Percentiles rank a stretch among this genome's conserved stretches.
Conservation (phyloP, 2,329 filamentous ascomycete genomes). For the Neopestalotiopsis sp. region DNA sequence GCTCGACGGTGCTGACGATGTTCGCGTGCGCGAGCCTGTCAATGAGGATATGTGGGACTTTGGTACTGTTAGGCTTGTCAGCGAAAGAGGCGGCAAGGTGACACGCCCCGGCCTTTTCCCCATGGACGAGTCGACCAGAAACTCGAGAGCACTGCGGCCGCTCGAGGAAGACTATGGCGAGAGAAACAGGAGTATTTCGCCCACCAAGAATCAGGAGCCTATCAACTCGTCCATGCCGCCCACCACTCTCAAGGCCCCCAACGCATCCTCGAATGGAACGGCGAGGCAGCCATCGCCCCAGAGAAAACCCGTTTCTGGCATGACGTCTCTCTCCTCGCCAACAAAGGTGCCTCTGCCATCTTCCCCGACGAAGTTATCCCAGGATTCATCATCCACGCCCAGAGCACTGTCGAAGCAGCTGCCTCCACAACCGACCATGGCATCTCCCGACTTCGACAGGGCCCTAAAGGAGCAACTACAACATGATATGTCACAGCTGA, state of each 20-base stretch:
- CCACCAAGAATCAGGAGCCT: conserved; percentile 56
- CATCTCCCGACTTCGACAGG: conserved; percentile 65
- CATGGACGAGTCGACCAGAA: conserved; percentile 82
- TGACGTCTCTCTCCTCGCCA: conserved; percentile 50
- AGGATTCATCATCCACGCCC: conserved; percentile 50
- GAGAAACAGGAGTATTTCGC: conserved; percentile 53
- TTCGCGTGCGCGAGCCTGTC: conserved; percentile 60
- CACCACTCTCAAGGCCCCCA: conserved; percentile 60
- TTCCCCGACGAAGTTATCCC: conserved; percentile 56
- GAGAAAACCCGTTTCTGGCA: conserved; percentile 54
- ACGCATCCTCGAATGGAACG: conserved; percentile 48
- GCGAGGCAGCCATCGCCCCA: conserved; percentile 66
- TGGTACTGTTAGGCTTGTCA: conserved; percentile 87
- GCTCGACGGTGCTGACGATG: conserved; percentile 61
- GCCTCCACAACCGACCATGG: conserved; percentile 50
- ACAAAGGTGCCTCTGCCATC: conserved; percentile 65
- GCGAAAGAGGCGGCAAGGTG: conserved; percentile 63
- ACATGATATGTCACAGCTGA: conserved; percentile 64
- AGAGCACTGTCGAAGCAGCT: conserved; percentile 49
- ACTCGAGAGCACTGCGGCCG: conserved; percentile 67
- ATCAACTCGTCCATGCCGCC: conserved; percentile 42
- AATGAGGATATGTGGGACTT: conserved; percentile 98
- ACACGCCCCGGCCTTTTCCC: conserved; percentile 65
- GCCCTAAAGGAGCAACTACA: conserved; percentile 67
- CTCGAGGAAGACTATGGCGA: conserved; percentile 60